Evolutionary conservation across 2,329 filamentous ascomycete species (phyloP), one percentile per base, ranked within the genome.

Genomic region (Byssoonygena ceratinophila): DNA sequence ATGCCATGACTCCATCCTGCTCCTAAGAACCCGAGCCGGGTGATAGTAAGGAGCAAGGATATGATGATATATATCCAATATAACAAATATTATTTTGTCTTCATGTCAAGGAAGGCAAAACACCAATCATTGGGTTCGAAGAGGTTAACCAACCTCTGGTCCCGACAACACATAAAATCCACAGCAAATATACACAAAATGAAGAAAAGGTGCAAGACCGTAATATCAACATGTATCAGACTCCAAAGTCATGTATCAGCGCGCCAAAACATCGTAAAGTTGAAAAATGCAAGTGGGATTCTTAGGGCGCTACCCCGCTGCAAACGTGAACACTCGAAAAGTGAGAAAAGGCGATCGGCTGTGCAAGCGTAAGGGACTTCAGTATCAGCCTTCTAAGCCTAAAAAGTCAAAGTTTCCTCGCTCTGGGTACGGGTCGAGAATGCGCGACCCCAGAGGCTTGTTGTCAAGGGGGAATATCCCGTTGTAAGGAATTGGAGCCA

Each of bases 381-480:
- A 16, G 9, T 32, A 12, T 44, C 32, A 51, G 22, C 49, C 41
- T 11, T 51, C 49, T 37, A 51, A 37, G 20, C 54, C 56, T 25
- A 57, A 34, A 16, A 57, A 57, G 31, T 55, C 54, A 45, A 54
- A 57, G 32, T 46, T 44, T 25, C 23, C 32, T n/a, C 46, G 54
- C 8, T 57, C 55, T 37, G 44, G 44, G 27, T 47, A 55, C 14
- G 46, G 44, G n/a, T 54, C 50, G 29, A 58, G 52, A 16, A 58
- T 57, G 2, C 55, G 51, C 14, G 53, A 41, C 11, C 46, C 31
- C n/a, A 53, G 23, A n/a, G 43, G 52, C 36, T 58, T 57, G 34
- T 53, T 54, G 34, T 53, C 53, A 18, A 53, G 43, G 7, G 51
- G 34, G 14, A 58, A 54, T 16, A 50, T 43, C 20, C 47, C 45